Base-by-base conservation (phyloP, 257 asterid species). In the Forsythia suspensa region DNA sequence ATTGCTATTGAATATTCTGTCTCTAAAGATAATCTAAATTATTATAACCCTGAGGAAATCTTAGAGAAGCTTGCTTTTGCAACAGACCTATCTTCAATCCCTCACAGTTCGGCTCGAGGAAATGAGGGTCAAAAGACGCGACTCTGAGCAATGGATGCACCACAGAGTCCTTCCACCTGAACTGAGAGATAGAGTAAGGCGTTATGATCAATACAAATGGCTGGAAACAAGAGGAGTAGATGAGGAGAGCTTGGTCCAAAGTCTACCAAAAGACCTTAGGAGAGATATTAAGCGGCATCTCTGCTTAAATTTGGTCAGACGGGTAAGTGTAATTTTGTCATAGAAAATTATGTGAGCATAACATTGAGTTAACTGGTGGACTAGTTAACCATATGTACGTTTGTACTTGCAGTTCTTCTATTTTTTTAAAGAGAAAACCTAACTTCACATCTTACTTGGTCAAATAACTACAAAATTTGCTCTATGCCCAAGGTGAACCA, bases 71-170 rank as follows among this genome's bases (percentile, higher is more conserved):
- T 78, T 51, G 67, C 76, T 39, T 77, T 72, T 74, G 78, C 80
- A 72, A 75, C 91, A 95, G 99, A 95, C 97, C 24, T 95, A 94
- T 87, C 99, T 95, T 85, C 99, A 95, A 77, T 95, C 98, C 71
- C 90, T 92, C 68, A 87, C 96, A 2, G 95, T 92, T 77, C 90
- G 97, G 24, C 89, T 92, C 67, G 99, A 95, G 86, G 98, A 95
- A 84, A 95, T 95, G 99, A 91, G 99, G 82, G 80, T 95, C 75
- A 95, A 93, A 77, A 87, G 92, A 74, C 91, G 96, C 2, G 99
- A 95, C 81, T 93, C 99, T 0, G 98, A 95, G 90, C 98, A 90
- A 74, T 95, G 99, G 99, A 95, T 95, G 99, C 98, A 91, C 85
- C 99, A 95, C 82, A 82, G 99, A 63, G 94, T 95, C 43, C 93